Evolutionary conservation across 2,329 filamentous ascomycete genomes (phyloP).

Genomic region (Cladosporium sphaerospermum): DNA sequence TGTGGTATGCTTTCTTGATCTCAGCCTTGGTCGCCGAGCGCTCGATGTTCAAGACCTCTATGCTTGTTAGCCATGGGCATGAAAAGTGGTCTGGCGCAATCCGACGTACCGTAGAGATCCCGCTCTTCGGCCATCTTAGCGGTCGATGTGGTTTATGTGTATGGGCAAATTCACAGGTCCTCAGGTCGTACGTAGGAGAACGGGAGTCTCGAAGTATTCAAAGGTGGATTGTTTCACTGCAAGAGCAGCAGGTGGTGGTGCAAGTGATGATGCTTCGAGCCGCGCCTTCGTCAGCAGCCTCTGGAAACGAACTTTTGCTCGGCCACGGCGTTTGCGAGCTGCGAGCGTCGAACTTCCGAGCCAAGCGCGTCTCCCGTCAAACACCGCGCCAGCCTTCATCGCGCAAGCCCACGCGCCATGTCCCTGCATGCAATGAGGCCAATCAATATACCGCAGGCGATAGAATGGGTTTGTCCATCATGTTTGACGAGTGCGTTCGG

Average conservation of each 20-base stretch:
- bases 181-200: not conserved
- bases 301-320: not conserved
- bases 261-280: not conserved
- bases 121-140: constrained; percentile 40
- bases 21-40: constrained; percentile 68
- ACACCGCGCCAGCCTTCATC: not conserved
- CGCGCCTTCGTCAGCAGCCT: not conserved
- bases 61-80: constrained; percentile 25
- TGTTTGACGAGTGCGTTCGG: constrained; percentile 11
- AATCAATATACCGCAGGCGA: not conserved
- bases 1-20: constrained; percentile 94
- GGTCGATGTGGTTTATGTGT: not conserved
- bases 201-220: too few relatives aligned
- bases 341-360: not conserved
- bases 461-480: constrained; percentile 18
- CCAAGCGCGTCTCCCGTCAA: not conserved
- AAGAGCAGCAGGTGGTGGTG: too few relatives aligned
- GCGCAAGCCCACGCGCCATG: not conserved
- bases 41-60: constrained; percentile 74
- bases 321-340: not conserved
- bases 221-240: not conserved
- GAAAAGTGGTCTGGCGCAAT: not conserved
- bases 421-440: not conserved
- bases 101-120: constrained; percentile 50
- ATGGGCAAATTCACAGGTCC: not conserved